Evolutionary conservation across 495 filamentous ascomycete genomes (phyloP).

Genomic region (Penicillium atrosanguineum): DNA sequence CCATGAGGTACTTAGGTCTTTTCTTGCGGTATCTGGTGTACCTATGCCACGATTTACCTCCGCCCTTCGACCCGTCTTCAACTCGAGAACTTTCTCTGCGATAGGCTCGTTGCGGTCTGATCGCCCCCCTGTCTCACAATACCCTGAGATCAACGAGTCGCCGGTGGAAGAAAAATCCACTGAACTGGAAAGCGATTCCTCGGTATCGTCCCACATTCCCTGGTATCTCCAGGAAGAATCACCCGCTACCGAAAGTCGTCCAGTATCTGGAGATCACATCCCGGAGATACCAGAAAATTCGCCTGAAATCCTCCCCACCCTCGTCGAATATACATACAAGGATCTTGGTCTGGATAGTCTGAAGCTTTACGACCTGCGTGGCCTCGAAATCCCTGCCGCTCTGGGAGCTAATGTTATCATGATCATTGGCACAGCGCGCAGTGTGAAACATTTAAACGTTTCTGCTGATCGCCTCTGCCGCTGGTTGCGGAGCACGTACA

Average conservation of each 20-base stretch:
- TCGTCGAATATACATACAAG: conserved; percentile 76
- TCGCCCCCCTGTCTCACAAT: conserved; percentile 16
- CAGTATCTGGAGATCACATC: conserved; percentile 62
- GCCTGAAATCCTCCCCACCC: conserved; percentile 65
- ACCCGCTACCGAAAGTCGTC: conserved; percentile 41
- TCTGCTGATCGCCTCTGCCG: conserved; percentile 85
- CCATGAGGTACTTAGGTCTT: conserved; percentile 27
- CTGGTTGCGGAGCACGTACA: conserved; percentile 73
- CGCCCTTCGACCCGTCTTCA: conserved; percentile 15
- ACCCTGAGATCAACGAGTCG: conserved; percentile 12
- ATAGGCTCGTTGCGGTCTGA: conserved; percentile 21
- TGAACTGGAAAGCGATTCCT: conserved; percentile 4
- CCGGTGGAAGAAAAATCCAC: conserved; percentile 8
- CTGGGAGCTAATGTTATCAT: conserved; percentile 86
- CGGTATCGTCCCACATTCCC: conserved; percentile 44
- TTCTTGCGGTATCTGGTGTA: conserved; percentile 20
- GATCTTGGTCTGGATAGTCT: conserved; percentile 82
- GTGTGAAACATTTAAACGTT: conserved; percentile 89
- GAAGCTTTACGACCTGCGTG: conserved; percentile 73
- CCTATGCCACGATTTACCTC: conserved; percentile 19
- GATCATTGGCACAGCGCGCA: conserved; percentile 89
- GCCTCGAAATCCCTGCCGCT: conserved; percentile 79
- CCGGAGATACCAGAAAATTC: conserved; percentile 73
- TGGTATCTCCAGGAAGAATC: conserved; percentile 85
- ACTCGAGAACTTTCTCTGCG: conserved; percentile 27